Evolutionary conservation across 2,329 filamentous ascomycete species (phyloP), one percentile per base, ranked within the genome.

Genomic region (Trichophyton schoenleinii): DNA sequence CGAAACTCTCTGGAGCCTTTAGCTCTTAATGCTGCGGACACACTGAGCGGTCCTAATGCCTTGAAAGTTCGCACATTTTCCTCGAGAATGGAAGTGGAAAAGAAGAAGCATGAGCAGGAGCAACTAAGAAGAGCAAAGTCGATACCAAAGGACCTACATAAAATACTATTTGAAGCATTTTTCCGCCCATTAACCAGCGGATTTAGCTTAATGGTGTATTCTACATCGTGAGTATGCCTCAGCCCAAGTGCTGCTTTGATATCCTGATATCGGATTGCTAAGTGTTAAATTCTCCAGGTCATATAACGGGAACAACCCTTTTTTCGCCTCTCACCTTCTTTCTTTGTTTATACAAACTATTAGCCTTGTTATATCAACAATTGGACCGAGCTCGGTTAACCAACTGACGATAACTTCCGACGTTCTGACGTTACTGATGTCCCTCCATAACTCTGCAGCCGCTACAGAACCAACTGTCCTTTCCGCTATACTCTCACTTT

Each of bases 61-160:
- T 83, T 99, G 53, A 97, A 97, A 75, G 83, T 97, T 22, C 85
- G 89, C 31, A 95, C 87, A 1, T 96, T 97, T 74, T 92, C 87
- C 9, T 89, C 88, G 0, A 85, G 88, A 18, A 84, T 91, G 72
- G 79, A 83, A 62, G 80, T 86, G 18, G 81, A 87, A 68, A 82
- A 81, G 61, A 80, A 78, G 59, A 74, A 75, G 11, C 73, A 76
- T 60, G 70, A 75, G 57, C 72, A 71, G 57, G 70, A 73, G 36
- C 68, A 70, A 9, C 70, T 76, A 64, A 78, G 81, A 57, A 80
- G 78, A 57, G 79, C 79, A 61, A 79, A 85, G 2, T 86, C 87
- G 13, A 82, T 87, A 13, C 57, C 62, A 9, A 96, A 95, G 69
- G 86, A 86, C 7, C 84, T 95, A 0, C 87, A 91, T 44, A 83